Evolutionary conservation across 2,329 filamentous ascomycete species (phyloP).

Genomic region (Immersiporthe knoxdaviesiana): DNA sequence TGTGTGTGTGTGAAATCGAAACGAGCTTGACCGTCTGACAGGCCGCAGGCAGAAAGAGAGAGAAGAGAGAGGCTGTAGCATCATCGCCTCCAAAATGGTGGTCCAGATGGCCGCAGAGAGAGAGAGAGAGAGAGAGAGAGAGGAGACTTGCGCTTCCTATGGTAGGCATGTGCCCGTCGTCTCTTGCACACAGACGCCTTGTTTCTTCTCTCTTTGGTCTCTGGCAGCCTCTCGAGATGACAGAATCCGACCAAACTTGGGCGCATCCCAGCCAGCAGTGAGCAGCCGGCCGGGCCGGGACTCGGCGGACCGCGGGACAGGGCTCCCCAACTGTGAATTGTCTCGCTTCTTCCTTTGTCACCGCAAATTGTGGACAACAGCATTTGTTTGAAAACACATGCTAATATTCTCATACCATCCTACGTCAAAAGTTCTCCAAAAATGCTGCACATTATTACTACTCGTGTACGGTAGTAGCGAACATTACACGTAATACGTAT

Average conservation of each 20-base stretch:
- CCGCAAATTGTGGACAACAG: neutral
- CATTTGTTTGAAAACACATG: neutral
- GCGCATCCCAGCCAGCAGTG: neutral
- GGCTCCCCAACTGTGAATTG: neutral
- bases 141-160: neutral
- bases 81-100: neutral
- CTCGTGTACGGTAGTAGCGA: neutral
- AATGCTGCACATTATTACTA: too few species aligned
- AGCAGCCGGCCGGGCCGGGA: neutral
- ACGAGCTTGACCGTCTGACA: neutral
- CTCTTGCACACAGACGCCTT: neutral
- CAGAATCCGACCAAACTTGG: neutral
- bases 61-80: neutral
- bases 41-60: neutral
- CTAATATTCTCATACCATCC: too few species aligned
- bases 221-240: neutral
- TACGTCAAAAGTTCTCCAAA: too few species aligned
- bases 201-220: neutral
- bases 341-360: neutral
- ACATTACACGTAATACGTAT: neutral
- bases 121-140: too few species aligned
- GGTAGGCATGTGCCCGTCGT: neutral
- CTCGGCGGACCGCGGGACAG: neutral
- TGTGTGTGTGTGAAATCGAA: neutral
- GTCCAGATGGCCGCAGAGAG: neutral